A percentile compares a stretch with the other conserved stretches of the same genome.
Evolutionary conservation across 2,329 filamentous ascomycete genomes (phyloP).

Genomic region (Leptographium lundbergii): DNA sequence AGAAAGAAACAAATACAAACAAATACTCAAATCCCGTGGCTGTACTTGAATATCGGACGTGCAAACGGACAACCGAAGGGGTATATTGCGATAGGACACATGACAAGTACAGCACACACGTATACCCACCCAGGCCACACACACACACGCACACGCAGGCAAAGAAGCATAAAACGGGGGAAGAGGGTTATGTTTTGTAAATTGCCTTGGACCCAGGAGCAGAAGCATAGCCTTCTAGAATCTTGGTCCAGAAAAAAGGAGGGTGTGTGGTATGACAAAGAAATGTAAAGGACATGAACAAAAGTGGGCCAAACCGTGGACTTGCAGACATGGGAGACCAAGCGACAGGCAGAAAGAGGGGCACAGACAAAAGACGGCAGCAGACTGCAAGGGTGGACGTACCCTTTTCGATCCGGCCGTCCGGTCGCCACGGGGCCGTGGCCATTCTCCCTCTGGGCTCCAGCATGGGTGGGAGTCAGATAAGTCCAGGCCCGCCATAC

Average conservation of each 20-base stretch:
- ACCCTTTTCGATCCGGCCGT: not conserved
- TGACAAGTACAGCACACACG: not conserved
- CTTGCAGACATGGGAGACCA: not conserved
- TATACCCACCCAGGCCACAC: not conserved
- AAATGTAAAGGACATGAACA: not conserved
- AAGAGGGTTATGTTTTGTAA: not conserved
- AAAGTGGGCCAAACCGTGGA: not conserved
- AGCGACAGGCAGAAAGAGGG: not conserved
- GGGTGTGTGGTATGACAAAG: conserved; percentile 1
- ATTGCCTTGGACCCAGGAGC: not conserved
- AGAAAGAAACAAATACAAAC: not conserved
- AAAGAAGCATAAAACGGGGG: not conserved
- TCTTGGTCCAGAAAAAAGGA: not conserved
- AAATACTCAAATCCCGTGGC: not conserved
- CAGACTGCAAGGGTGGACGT: not conserved
- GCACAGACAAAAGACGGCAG: not conserved
- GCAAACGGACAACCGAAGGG: not conserved
- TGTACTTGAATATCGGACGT: not conserved
- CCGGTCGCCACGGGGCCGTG: not conserved
- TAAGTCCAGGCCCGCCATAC: not conserved
- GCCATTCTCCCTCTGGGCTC: not conserved
- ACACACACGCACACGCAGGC: not conserved
- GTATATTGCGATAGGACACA: not conserved
- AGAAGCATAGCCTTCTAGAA: not conserved
- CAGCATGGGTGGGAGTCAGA: not conserved